phyloP scores from a whole-genome alignment of 2,329 filamentous ascomycete genomes.

The Aspergillus pseudoviridinutans region DNA sequence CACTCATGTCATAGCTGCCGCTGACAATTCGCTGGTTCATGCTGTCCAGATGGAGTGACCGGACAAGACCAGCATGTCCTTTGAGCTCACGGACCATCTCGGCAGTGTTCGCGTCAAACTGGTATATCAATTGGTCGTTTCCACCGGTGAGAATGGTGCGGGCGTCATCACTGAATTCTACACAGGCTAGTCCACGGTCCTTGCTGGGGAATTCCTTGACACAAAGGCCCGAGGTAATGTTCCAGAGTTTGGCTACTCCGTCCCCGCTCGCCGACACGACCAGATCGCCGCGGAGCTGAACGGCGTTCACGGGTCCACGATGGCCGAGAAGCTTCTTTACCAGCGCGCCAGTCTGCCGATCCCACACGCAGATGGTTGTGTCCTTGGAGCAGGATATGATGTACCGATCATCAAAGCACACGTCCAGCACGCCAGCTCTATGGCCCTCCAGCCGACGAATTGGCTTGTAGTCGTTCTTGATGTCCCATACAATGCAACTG shows the following conservation, averaged over 20 bases:
- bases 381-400: constrained; percentile 98
- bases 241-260: constrained; percentile 91
- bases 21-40: constrained; percentile 82
- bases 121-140: constrained; percentile 91
- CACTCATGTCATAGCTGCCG: constrained; percentile 90
- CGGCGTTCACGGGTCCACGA: constrained; percentile 88
- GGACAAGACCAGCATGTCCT: constrained; percentile 81
- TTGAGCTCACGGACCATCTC: constrained; percentile 74
- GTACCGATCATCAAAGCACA: constrained; percentile 86
- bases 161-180: constrained; percentile 95
- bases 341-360: constrained; percentile 71
- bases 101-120: constrained; percentile 91
- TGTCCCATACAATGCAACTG: constrained; percentile 86
- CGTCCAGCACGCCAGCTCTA: constrained; percentile 82
- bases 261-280: constrained; percentile 93
- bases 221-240: constrained; percentile 80
- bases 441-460: constrained; percentile 75
- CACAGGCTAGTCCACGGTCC: constrained; percentile 89
- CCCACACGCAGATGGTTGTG: constrained; percentile 89
- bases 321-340: constrained; percentile 81
- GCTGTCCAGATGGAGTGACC: constrained; percentile 85
- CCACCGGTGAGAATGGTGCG: constrained; percentile 88
- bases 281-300: constrained; percentile 88
- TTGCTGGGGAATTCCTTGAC: constrained; percentile 88
- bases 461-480: constrained; percentile 73